phyloP scores from a whole-genome alignment of 1,284 basidiomycete species.

The Sanguinoderma infundibulare region DNA sequence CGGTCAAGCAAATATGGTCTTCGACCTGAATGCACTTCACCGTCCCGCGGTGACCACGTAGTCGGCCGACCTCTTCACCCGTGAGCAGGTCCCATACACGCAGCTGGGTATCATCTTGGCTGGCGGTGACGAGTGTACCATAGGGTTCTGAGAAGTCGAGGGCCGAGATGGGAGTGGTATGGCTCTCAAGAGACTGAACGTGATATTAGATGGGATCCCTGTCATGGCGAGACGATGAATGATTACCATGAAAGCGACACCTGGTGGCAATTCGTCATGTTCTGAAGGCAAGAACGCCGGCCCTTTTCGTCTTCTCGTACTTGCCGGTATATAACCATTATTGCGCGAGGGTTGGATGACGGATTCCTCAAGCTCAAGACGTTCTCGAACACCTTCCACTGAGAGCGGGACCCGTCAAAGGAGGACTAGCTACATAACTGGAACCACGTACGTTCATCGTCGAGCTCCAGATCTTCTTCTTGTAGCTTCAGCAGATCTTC shows the following conservation, averaged over 20 bases:
- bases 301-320: slow-evolving; percentile 81
- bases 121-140: slow-evolving; percentile 88
- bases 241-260: slow-evolving; percentile 94
- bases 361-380: slow-evolving; percentile 70
- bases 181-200: slow-evolving; percentile 77
- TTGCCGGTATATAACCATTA: slow-evolving; percentile 54
- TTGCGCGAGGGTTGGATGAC: slow-evolving; percentile 42
- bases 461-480: slow-evolving; percentile 95
- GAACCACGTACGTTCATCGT: slow-evolving; percentile 81
- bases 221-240: slow-evolving; percentile 2
- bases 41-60: slow-evolving; percentile 78
- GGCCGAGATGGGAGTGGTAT: slow-evolving; percentile 83
- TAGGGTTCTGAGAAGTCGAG: slow-evolving; percentile 98
- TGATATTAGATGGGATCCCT: not conserved
- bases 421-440: not conserved
- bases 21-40: slow-evolving; percentile 96
- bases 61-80: slow-evolving; percentile 80
- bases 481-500: slow-evolving; percentile 85
- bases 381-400: slow-evolving; percentile 90
- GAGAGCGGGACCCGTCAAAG: not conserved
- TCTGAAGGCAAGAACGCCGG: slow-evolving; percentile 97
- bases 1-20: slow-evolving; percentile 89
- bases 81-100: slow-evolving; percentile 89
- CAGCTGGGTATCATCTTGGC: slow-evolving; percentile 78
- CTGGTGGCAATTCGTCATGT: slow-evolving; percentile 93